Base-by-base conservation (phyloP, 2,329 filamentous ascomycete genomes). In the Corynespora cassiicola region DNA sequence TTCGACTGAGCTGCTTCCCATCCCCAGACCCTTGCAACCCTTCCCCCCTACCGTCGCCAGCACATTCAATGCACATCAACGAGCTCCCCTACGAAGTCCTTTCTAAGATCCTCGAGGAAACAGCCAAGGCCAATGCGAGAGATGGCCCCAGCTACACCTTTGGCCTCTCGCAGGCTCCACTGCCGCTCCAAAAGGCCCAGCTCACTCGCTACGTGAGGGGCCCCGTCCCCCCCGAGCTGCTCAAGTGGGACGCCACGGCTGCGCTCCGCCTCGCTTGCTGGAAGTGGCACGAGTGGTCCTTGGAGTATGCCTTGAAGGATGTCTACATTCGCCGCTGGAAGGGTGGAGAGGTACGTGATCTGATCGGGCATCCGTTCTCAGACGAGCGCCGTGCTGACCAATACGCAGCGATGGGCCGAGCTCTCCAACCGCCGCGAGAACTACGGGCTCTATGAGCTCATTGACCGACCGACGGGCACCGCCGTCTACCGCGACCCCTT, bases 401-500 rank as follows among this genome's bases (percentile, higher is more conserved):
- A 8, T 56, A 23, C 62, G 28, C 71, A 80, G 66, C 64, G 76
- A 63, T 79, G 75, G 75, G 71, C 72, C 16, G 74, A 77, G 46
- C 60, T 77, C 25, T 69, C 73, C 29, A 63, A 65, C 40, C 62
- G 66, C 33, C 70, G 74, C 51, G 69, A 67, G 45, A 65, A 58
- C 44, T 77, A 76, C 54, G 57, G 58, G 18, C 58, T 75, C 18
- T 77, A 77, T 56, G 75, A 77, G 52, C 57, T 77, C 29, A 75
- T 76, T 51, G 68, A 72, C 36, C 65, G 62, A 31, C 71, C 70
- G 12, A 70, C 68, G 16, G 71, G 74, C 37, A 71, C 70, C 19
- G 73, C 72, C 29, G 75, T 79, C 44, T 78, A 76, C 58, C 75
- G 74, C 33, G 74, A 79, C 56, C 77, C 77, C 1, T 78, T 75